phyloP scores from a whole-genome alignment of 805 yeast species.

The Nakazawaea laoshanensis region DNA sequence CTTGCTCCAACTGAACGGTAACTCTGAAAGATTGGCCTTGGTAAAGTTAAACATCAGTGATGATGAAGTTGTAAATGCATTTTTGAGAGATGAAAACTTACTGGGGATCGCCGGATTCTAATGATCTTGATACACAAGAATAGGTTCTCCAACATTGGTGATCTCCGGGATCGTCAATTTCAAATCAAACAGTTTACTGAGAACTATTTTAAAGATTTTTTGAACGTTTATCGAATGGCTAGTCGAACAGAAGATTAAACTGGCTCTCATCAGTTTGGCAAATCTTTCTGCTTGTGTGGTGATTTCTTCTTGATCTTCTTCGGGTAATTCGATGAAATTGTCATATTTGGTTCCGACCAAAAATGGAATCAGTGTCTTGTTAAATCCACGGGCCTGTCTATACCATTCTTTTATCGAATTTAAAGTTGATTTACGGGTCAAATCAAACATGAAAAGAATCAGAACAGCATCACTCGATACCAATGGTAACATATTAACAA shows the following conservation, averaged over 20 bases:
- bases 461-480: conserved; percentile 92
- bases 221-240: conserved; percentile 89
- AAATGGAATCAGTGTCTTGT: conserved; percentile 84
- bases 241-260: conserved; percentile 81
- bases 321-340: conserved; percentile 68
- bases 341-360: conserved; percentile 93
- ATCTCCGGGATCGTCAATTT: conserved; percentile 80
- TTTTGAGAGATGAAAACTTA: conserved; percentile 47
- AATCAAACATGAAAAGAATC: conserved; percentile 80
- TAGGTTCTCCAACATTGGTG: conserved; percentile 82
- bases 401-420: conserved; percentile 94
- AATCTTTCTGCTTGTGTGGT: conserved; percentile 77
- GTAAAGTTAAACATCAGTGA: conserved; percentile 62
- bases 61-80: conserved; percentile 55
- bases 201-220: conserved; percentile 83
- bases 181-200: conserved; percentile 86
- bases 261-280: conserved; percentile 84
- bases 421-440: conserved; percentile 78
- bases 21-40: conserved; percentile 59
- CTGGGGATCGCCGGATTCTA: conserved; percentile 9
- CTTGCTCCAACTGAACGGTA: conserved; percentile 54
- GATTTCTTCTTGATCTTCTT: conserved; percentile 75
- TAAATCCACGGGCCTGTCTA: conserved; percentile 81
- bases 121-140: conserved; percentile 50
- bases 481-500: conserved; percentile 89